Base-by-base conservation (phyloP, 2,329 filamentous ascomycete species). In the Trichophyton simii region DNA sequence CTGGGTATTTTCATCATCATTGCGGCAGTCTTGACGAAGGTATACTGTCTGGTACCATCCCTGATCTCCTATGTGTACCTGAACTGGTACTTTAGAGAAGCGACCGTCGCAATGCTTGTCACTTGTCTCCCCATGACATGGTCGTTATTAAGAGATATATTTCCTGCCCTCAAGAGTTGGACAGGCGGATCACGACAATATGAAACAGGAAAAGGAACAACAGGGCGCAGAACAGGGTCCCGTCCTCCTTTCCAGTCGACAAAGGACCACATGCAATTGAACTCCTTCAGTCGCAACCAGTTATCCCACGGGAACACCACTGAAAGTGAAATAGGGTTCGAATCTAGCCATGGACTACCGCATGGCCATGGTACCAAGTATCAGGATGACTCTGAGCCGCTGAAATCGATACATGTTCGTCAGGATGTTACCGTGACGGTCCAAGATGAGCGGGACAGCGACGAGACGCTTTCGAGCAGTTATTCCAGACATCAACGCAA, bases 41-140 rank as follows among this genome's bases (percentile, higher is more conserved):
- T 80, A 61, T 78, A 78, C 69, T 76, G 73, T 55, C 69, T 78
- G 50, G 73, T 76, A 22, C 71, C 76, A 0, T 64, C 69, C 0
- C 65, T 77, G 38, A 72, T 75, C 50, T 74, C 72, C 44, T 75
- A 75, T 62, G 68, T 74, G 61, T 75, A 77, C 67, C 73, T 79
- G 73, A 76, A 76, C 66, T 79, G 77, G 77, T 78, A 78, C 64
- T 76, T 77, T 68, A 73, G 76, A 11, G 76, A 78, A 70, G 74
- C 74, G 5, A 74, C 73, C 1, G 75, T 76, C 15, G 75, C 74
- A 31, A 69, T 78, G 36, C 70, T 80, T 0, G 79, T 82, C 18
- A 79, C 79, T 63, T 81, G 81, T 62, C 68, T 81, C 0, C 79
- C 79, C 0, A 77, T 78, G 48, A 75, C 79, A 11, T 82, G 79